Conservation (phyloP, 2,329 filamentous ascomycete genomes). For the Trichoderma harzianum region DNA sequence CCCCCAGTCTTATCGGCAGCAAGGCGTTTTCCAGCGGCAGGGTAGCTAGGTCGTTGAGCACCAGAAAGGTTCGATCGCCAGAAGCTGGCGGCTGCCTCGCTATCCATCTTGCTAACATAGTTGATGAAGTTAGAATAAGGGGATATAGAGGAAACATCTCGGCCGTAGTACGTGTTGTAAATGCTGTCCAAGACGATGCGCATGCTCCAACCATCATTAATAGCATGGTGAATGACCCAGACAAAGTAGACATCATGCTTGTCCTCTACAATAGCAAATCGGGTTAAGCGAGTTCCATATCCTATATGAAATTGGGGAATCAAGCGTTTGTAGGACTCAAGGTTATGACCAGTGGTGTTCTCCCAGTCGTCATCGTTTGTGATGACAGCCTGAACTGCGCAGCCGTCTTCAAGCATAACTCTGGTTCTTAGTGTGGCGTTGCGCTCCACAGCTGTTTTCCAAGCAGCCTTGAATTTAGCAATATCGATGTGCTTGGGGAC, state of each 20-base stretch:
- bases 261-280: conserved; percentile 13
- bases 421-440: conserved; percentile 24
- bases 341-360: background rate
- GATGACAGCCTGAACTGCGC: conserved; percentile 18
- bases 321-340: background rate
- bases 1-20: background rate
- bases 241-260: conserved; percentile 15
- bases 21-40: background rate
- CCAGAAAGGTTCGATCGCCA: conserved; percentile 13
- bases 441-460: conserved; percentile 20
- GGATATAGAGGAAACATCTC: background rate
- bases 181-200: conserved; percentile 12
- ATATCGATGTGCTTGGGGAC: conserved; percentile 17
- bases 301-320: background rate
- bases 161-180: background rate
- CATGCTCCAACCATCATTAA: conserved; percentile 23
- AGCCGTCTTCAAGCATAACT: conserved; percentile 20
- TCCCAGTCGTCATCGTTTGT: conserved; percentile 15
- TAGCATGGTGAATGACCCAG: conserved; percentile 22
- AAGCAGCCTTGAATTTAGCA: conserved; percentile 20
- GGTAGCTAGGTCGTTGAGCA: conserved; percentile 5
- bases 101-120: conserved; percentile 11
- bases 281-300: conserved; percentile 3
- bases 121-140: conserved; percentile 15
- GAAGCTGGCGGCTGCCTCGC: conserved; percentile 2